Evolutionary conservation across 176 grass and related monocot genomes (phyloP).

Genomic region (Juncus inflexus): DNA sequence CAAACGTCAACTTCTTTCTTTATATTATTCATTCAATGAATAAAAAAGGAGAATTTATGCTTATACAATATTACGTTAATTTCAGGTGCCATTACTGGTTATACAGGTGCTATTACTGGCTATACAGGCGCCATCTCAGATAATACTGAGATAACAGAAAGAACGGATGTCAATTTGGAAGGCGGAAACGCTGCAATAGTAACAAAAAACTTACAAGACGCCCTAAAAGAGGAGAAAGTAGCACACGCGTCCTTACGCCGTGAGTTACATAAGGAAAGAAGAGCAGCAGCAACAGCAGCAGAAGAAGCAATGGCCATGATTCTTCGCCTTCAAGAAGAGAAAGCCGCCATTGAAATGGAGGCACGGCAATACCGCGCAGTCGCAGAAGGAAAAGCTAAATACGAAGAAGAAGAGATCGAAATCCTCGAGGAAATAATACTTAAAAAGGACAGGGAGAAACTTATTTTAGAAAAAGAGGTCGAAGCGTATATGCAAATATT

Average conservation of each 20-base stretch:
- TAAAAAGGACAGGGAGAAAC: conserved; percentile 8
- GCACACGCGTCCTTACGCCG: conserved; percentile 13
- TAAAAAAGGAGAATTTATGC: no score
- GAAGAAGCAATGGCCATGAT: conserved; percentile 23
- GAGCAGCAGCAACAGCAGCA: conserved; percentile 22
- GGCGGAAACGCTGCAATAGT: not conserved
- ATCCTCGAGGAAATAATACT: conserved; percentile 20
- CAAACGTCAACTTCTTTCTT: no score
- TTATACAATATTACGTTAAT: conserved; percentile 2
- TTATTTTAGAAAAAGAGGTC: conserved; percentile 19
- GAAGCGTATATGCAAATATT: conserved; percentile 24
- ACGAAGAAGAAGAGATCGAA: conserved; percentile 25
- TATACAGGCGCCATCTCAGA: not conserved
- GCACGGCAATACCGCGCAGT: conserved; percentile 14
- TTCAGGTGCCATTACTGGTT: conserved; percentile 16
- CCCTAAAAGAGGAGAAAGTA: conserved; percentile 16
- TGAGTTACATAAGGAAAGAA: conserved; percentile 21
- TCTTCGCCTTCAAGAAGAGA: conserved; percentile 18
- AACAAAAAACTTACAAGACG: conserved; percentile 10
- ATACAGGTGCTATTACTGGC: conserved; percentile 9
- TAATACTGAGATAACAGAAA: not conserved
- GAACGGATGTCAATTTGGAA: conserved; percentile 20
- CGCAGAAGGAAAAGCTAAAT: conserved; percentile 11
- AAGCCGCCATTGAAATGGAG: conserved; percentile 21
- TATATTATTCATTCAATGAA: no score